Evolutionary conservation across 495 filamentous ascomycete genomes (phyloP), one percentile per base, ranked within the genome.

Genomic region (Lophium mytilinum): DNA sequence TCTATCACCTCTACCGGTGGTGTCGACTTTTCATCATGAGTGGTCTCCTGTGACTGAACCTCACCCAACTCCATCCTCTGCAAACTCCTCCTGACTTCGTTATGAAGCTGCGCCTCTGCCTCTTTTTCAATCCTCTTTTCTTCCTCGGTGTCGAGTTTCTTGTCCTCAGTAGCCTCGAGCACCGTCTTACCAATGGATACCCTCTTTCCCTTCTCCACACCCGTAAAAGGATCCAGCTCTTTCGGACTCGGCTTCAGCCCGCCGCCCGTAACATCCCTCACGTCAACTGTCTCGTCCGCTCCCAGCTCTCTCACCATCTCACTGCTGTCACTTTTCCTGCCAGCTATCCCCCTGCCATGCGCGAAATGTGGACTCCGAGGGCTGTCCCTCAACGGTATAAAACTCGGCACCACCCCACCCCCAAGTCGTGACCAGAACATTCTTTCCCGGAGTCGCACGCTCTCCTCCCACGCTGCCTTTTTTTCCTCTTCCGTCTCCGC

Each of bases 391-490:
- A 53, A 36, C 2, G 49, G 41, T 34, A 73, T 59, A 21, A 77
- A 77, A n/a, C 76, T 71, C 0, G 90, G 91, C 43, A 96, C 74
- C 4, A 96, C 88, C 15, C 91, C 91, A 14, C 87, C 91, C 14
- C 92, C 92, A 45, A 97, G 81, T 30, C 93, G 76, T 45, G 86
- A 83, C 93, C 93, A 98, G 67, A 98, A 98, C 86, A 96, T 95
- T 58, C 89, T 79, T 68, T 98, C 93, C 43, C 93, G 77, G 49
- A 97, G 72, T 17, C 87, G 81, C 15, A 95, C 84, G 52, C 88
- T 88, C 71, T 97, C 93, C 66, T 95, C 90, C 93, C 93, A 98
- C 4, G 90, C 89, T 36, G 83, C 82, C 59, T 83, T 85, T 68
- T 88, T 83, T 37, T 88, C 86, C 53, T 90, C 87, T 35, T 81